These are phyloP conservation scores for Fusarium sp. DNA, from an alignment of 2,329 filamentous ascomycete species.

Conservation along the genomic window DNA sequence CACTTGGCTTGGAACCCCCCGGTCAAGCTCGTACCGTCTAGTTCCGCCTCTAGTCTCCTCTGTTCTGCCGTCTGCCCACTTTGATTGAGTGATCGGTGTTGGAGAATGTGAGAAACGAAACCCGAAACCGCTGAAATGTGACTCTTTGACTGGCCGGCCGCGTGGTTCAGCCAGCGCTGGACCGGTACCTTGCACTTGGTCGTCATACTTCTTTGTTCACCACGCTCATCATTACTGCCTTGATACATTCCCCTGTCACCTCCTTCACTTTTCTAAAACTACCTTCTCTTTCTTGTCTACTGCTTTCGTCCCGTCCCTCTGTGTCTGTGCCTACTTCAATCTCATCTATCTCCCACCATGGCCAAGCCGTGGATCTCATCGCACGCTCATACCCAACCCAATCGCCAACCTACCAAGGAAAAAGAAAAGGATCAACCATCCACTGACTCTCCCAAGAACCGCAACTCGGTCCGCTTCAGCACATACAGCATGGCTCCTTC, in stretches of 20 bases:
- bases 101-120: constrained; percentile 13
- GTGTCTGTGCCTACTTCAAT: constrained; percentile 10
- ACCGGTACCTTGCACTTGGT: constrained; percentile 11
- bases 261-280: neutral
- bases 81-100: constrained; percentile 13
- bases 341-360: constrained; percentile 28
- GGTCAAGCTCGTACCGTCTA: constrained; percentile 25
- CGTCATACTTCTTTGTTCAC: constrained; percentile 27
- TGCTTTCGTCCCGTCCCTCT: neutral
- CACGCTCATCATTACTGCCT: constrained; percentile 26
- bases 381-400: constrained; percentile 30
- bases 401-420: constrained; percentile 24
- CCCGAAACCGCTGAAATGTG: constrained; percentile 26
- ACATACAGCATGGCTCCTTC: constrained; percentile 70
- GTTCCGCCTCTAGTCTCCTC: constrained; percentile 28
- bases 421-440: constrained; percentile 29
- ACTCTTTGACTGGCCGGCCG: constrained; percentile 27
- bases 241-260: constrained; percentile 31
- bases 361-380: constrained; percentile 37
- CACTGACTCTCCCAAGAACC: constrained; percentile 54
- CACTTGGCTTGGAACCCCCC: constrained; percentile 5
- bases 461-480: constrained; percentile 67
- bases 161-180: constrained; percentile 28
- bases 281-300: constrained; percentile 5
- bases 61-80: constrained; percentile 31